Evolutionary conservation across 2,329 filamentous ascomycete genomes (phyloP).

Genomic region (Stachybotrys elegans): DNA sequence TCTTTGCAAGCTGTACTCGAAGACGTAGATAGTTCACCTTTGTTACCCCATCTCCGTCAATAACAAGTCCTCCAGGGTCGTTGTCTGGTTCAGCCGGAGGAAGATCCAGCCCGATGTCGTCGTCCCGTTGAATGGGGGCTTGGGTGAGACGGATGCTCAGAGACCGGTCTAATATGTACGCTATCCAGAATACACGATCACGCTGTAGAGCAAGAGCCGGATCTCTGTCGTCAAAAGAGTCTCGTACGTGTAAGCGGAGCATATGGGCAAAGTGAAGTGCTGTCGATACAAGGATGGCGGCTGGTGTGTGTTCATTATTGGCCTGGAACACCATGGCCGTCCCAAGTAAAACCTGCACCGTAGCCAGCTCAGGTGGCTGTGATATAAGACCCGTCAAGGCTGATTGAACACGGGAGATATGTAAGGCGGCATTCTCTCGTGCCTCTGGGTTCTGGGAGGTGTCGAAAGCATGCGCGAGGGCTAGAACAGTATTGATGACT

Average conservation of each 20-base stretch:
- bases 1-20: slow-evolving; percentile 6
- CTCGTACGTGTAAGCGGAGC: slow-evolving; percentile 23
- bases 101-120: slow-evolving; percentile 28
- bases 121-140: slow-evolving; percentile 28
- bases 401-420: slow-evolving; percentile 19
- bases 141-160: slow-evolving; percentile 26
- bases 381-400: slow-evolving; percentile 26
- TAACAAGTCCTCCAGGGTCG: not conserved
- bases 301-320: slow-evolving; percentile 22
- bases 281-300: slow-evolving; percentile 25
- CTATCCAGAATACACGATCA: slow-evolving; percentile 29
- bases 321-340: slow-evolving; percentile 27
- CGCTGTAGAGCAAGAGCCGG: slow-evolving; percentile 15
- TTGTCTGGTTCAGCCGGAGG: slow-evolving; percentile 12
- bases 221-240: slow-evolving; percentile 1
- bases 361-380: slow-evolving; percentile 21
- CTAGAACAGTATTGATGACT: slow-evolving; percentile 28
- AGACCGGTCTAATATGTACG: slow-evolving; percentile 31
- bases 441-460: too few relatives aligned
- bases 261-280: slow-evolving; percentile 27
- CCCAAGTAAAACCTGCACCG: slow-evolving; percentile 27
- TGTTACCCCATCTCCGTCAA: not conserved
- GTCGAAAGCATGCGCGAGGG: slow-evolving; percentile 27
- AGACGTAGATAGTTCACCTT: slow-evolving; percentile 4
- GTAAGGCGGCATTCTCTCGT: slow-evolving; percentile 11